Evolutionary conservation across 306 rosid species (phyloP), one percentile per base, ranked within the genome.

Genomic region (Geum urbanum): DNA sequence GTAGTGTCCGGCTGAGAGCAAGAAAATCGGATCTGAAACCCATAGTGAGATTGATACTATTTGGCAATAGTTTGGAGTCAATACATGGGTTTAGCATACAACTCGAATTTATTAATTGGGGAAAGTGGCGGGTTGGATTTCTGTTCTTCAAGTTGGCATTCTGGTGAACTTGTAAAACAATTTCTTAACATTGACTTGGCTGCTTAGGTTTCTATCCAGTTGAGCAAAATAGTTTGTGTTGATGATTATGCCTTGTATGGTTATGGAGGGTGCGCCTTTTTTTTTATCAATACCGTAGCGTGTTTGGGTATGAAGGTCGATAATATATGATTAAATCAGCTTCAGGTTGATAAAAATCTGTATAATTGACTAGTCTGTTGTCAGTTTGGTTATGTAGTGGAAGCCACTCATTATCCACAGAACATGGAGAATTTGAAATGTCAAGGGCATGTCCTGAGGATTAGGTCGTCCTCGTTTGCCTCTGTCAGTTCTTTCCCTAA

Each of bases 341-440:
- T 32, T 56, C 20, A 14, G 35, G 22, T 63, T 78, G 48, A 27
- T 74, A 43, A 10, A 49, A 51, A 27, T 16, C n/a, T 59, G 52
- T 70, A 45, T 68, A 15, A 54, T 9, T 11, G 5, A 12, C n/a
- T n/a, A 6, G 15, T 72, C 56, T 44, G 18, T 62, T 45, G 58
- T 49, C 60, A 72, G 55, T 62, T 78, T 52, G 79, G 75, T 76
- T 82, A 74, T 77, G 66, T 75, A 67, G 74, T 64, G 71, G 79
- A 77, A 45, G 60, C 63, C 76, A 47, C 72, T 50, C 67, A 71
- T 51, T 63, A 12, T 66, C 72, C 78, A 32, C 69, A 66, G 43
- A 73, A 70, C 59, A 20, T 32, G 27, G 72, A 43, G 15, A 74
- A 73, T 54, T 40, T 72, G 67, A 72, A 67, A 70, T 76, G 79